Conservation (phyloP, 441 rosid genomes). For the Capsella rubella region DNA sequence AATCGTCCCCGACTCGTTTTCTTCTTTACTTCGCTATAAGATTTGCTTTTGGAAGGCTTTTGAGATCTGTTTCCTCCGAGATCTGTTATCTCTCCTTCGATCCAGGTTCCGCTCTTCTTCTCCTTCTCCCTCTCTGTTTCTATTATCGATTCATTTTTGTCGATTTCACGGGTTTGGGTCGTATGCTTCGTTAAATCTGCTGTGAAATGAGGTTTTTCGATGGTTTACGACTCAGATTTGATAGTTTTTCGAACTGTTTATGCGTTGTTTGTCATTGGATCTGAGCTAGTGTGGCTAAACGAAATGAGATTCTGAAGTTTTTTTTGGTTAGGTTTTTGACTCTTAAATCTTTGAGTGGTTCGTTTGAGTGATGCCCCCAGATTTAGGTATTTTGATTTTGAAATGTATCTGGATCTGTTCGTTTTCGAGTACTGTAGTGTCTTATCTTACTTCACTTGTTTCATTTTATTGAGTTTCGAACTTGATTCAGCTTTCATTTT, state of each 20-base stretch:
- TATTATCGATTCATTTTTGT: background rate
- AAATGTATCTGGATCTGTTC: slow-evolving; percentile 28
- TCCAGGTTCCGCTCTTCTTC: slow-evolving; percentile 37
- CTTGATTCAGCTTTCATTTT: background rate
- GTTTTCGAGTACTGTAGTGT: background rate
- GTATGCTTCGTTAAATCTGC: slow-evolving; percentile 8
- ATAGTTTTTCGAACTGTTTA: background rate
- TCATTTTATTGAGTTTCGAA: background rate
- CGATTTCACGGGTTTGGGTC: slow-evolving; percentile 3
- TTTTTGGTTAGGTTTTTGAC: background rate
- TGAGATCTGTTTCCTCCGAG: slow-evolving; percentile 31
- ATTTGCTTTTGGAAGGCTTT: slow-evolving; percentile 13
- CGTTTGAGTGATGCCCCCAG: too few species aligned
- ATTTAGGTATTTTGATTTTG: too few species aligned
- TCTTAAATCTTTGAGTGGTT: too few species aligned
- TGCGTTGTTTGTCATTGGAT: slow-evolving; percentile 14
- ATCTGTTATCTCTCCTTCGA: slow-evolving; percentile 14
- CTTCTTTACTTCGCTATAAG: background rate
- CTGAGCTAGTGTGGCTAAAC: background rate
- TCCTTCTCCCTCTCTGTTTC: slow-evolving; percentile 2
- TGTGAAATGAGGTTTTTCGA: slow-evolving; percentile 1
- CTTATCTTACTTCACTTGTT: background rate
- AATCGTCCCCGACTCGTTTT: slow-evolving; percentile 31
- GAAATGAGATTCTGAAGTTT: background rate
- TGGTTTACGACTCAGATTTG: slow-evolving; percentile 20